Conservation (phyloP, 495 filamentous ascomycete genomes). For the Penicillium crystallinum region DNA sequence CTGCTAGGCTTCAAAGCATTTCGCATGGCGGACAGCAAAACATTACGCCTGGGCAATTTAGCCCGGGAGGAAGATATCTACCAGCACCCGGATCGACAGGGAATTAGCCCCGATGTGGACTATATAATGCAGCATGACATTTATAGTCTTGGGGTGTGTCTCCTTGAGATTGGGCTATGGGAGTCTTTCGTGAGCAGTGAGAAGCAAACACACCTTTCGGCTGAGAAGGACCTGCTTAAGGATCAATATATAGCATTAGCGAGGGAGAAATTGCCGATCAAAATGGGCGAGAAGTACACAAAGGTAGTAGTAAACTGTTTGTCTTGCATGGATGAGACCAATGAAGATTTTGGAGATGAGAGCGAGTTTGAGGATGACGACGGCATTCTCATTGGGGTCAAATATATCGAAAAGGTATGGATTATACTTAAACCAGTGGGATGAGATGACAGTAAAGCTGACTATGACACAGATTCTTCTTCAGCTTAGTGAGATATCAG, state of each 20-base stretch:
- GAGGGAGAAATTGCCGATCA: slow-evolving; percentile 29
- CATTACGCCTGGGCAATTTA: slow-evolving; percentile 30
- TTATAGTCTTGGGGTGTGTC: slow-evolving; percentile 56
- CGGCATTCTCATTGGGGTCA: slow-evolving; percentile 44
- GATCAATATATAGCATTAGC: slow-evolving; percentile 21
- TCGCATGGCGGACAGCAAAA: slow-evolving; percentile 29
- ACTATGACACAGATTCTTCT: neutral
- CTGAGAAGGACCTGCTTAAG: neutral
- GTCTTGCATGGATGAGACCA: slow-evolving; percentile 48
- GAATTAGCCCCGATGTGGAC: slow-evolving; percentile 27
- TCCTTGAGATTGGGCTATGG: slow-evolving; percentile 61
- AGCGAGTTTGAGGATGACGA: slow-evolving; percentile 46
- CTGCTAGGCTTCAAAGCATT: slow-evolving; percentile 40
- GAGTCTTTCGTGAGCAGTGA: slow-evolving; percentile 29
- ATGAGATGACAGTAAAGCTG: neutral
- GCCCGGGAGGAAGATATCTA: slow-evolving; percentile 37
- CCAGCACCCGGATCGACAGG: slow-evolving; percentile 51
- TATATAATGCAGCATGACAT: slow-evolving; percentile 62
- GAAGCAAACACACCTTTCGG: no score
- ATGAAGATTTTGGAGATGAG: slow-evolving; percentile 41
- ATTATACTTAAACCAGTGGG: neutral
- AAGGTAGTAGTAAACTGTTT: slow-evolving; percentile 49
- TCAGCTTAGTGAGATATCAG: neutral
- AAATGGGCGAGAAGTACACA: slow-evolving; percentile 48
- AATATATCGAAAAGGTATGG: slow-evolving; percentile 47